Evolutionary conservation across 2,329 filamentous ascomycete species (phyloP).

Genomic region (Alternaria sp.): DNA sequence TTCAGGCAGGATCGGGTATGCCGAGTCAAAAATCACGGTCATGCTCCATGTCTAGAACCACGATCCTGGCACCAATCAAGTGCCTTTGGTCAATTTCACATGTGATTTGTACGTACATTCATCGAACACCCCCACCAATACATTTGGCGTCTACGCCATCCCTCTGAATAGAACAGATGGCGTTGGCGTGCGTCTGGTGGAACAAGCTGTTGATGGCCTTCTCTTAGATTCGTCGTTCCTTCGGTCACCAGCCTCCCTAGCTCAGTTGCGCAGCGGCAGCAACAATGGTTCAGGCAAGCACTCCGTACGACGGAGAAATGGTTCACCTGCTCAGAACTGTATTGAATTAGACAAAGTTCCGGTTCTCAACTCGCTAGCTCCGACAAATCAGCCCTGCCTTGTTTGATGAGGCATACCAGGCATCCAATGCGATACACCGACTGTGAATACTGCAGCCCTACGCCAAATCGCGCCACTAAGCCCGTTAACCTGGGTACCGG

Average conservation of each 20-base stretch:
- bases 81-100: not conserved
- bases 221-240: too few species aligned
- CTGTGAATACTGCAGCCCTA: not conserved
- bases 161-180: not conserved
- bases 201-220: not conserved
- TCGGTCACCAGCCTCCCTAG: too few species aligned
- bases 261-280: too few species aligned
- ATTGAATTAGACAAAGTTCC: too few species aligned
- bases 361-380: too few species aligned
- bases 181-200: not conserved
- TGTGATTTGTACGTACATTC: not conserved
- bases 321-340: too few species aligned
- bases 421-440: not conserved
- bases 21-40: not conserved
- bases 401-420: slow-evolving; percentile 2
- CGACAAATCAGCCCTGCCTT: not conserved
- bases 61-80: not conserved
- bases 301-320: too few species aligned
- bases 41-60: not conserved
- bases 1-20: not conserved
- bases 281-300: not conserved
- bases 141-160: not conserved
- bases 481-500: not conserved
- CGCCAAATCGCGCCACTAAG: not conserved
- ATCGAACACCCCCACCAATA: not conserved